Conservation (phyloP, 441 rosid species). For the Biscutella auriculata region DNA sequence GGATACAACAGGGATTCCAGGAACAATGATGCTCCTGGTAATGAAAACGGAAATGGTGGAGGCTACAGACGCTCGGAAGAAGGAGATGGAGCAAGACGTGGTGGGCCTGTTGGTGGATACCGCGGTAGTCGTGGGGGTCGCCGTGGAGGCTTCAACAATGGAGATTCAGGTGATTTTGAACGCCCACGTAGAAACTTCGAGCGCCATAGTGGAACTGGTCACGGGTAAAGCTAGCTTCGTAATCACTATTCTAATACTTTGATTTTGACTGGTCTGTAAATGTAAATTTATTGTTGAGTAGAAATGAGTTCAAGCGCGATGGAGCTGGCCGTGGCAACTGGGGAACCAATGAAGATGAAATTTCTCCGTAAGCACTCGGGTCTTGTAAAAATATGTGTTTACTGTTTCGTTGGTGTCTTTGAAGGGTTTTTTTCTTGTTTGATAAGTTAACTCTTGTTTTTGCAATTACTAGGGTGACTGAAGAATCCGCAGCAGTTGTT, state of each 20-base stretch:
- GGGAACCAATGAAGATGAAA: conserved; percentile 23
- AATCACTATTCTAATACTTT: not conserved
- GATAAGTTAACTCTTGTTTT: not conserved
- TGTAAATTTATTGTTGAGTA: conserved; percentile 9
- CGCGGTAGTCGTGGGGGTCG: conserved; percentile 10
- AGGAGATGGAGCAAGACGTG: conserved; percentile 16
- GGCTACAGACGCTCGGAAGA: conserved; percentile 15
- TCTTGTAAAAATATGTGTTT: no score
- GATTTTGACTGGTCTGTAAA: not conserved
- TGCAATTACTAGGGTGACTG: conserved; percentile 7
- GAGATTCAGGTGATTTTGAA: conserved; percentile 22
- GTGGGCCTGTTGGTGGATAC: conserved; percentile 14
- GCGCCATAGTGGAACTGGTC: conserved; percentile 21
- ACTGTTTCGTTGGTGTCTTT: no score
- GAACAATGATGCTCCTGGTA: conserved; percentile 2
- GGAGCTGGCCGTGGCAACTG: conserved; percentile 31
- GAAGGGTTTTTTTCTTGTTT: no score
- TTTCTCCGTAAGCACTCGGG: conserved; percentile 27
- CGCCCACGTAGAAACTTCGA: conserved; percentile 7
- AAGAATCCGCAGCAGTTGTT: conserved; percentile 10
- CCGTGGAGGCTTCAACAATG: conserved; percentile 16
- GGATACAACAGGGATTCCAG: conserved; percentile 1
- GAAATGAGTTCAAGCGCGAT: conserved; percentile 19
- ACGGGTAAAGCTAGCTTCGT: conserved; percentile 12
- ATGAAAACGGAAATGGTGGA: conserved; percentile 7